A percentile compares a stretch with the other conserved stretches of the same genome.
These are phyloP conservation scores for Beauveria pseudobassiana DNA, from an alignment of 2,329 filamentous ascomycete species.

Conservation along the genomic window DNA sequence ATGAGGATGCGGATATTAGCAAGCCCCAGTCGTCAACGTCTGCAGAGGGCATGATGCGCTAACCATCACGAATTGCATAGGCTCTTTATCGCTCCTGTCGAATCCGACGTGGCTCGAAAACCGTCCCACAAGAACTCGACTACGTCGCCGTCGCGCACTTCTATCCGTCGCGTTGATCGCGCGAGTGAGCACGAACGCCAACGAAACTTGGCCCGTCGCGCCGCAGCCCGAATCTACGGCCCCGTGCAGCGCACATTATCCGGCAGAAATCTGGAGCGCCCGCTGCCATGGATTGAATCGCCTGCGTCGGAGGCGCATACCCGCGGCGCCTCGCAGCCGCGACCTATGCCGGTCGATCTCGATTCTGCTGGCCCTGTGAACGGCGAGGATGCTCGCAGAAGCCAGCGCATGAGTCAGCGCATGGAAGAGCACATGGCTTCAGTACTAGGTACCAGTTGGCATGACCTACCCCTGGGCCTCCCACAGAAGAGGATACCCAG, in stretches of 20 bases:
- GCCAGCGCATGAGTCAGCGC: conserved; percentile 13
- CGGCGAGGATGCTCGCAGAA: conserved; percentile 17
- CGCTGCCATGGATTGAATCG: conserved; percentile 18
- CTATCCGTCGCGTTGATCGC: conserved; percentile 32
- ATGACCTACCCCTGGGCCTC: conserved; percentile 11
- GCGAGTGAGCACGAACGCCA: conserved; percentile 24
- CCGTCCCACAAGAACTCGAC: conserved; percentile 22
- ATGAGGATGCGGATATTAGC: not conserved
- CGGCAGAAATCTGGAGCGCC: conserved; percentile 13
- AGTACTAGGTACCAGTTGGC: conserved; percentile 17
- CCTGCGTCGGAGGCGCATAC: conserved; percentile 6
- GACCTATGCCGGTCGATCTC: not conserved
- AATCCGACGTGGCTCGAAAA: conserved; percentile 34
- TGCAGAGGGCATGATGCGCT: not conserved
- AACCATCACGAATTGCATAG: conserved; percentile 20
- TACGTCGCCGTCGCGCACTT: conserved; percentile 28
- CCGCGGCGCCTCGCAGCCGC: too few relatives aligned
- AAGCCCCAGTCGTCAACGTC: not conserved
- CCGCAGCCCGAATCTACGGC: conserved; percentile 22
- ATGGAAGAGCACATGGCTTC: conserved; percentile 23
- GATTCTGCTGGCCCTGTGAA: conserved; percentile 13
- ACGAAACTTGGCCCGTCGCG: conserved; percentile 16
- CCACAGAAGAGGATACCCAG: conserved; percentile 11
- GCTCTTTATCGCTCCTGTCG: conserved; percentile 38
- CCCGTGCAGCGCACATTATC: conserved; percentile 19